Percentiles rank a stretch among this genome's conserved stretches.
These are phyloP conservation scores for Coniferiporia sulphurascens DNA, from an alignment of 1,284 basidiomycete species.

Conservation along the genomic window DNA sequence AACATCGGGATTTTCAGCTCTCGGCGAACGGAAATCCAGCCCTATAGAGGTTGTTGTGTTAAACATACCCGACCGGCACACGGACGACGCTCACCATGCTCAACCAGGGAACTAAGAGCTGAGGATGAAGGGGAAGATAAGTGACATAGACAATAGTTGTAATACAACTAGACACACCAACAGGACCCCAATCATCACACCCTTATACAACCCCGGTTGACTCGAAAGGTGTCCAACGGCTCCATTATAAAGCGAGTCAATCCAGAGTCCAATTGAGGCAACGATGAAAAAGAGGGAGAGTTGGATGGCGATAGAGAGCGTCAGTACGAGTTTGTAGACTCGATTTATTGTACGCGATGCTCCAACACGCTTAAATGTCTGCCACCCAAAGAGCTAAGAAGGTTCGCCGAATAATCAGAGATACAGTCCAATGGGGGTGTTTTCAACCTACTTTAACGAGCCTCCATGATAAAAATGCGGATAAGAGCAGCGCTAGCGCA, in stretches of 20 bases:
- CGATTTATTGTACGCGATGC: constrained; percentile 71
- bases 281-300: constrained; percentile 73
- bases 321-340: constrained; percentile 66
- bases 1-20: constrained; percentile 57
- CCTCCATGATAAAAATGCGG: constrained; percentile 64
- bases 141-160: background rate
- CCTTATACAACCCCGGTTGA: constrained; percentile 47
- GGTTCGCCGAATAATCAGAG: background rate
- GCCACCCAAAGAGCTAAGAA: constrained; percentile 68
- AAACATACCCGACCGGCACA: background rate
- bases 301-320: constrained; percentile 68
- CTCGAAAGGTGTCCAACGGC: constrained; percentile 49
- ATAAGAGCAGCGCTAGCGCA: constrained; percentile 51
- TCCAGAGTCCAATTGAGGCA: constrained; percentile 63
- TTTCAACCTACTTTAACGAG: constrained; percentile 54
- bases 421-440: background rate
- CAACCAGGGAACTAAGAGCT: constrained; percentile 69
- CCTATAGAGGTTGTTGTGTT: constrained; percentile 34
- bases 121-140: constrained; percentile 15
- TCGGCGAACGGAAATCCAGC: constrained; percentile 68
- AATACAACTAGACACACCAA: constrained; percentile 32
- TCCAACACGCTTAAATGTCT: constrained; percentile 79
- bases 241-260: constrained; percentile 70
- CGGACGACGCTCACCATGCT: constrained; percentile 26
- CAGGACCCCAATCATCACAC: constrained; percentile 50